Conservation (phyloP, 768 basidiomycete species). For the Gymnopilus junonius region DNA sequence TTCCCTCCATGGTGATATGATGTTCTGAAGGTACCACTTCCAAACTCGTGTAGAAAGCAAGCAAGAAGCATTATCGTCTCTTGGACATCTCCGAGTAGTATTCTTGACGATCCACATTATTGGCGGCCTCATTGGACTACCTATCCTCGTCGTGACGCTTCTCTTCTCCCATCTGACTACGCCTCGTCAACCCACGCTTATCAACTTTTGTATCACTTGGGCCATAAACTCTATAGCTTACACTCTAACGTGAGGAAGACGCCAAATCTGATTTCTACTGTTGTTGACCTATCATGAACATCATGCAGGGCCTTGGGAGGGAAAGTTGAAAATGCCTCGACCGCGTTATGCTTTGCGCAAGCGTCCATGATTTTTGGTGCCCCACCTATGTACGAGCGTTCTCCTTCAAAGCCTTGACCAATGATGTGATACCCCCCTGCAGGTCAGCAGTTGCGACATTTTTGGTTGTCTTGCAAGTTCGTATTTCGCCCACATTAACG, state of each 20-base stretch:
- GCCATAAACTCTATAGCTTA: conserved; percentile 57
- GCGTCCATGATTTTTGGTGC: conserved; percentile 57
- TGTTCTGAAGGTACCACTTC: neutral
- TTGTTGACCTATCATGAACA: neutral
- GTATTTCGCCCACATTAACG: neutral
- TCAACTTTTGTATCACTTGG: conserved; percentile 65
- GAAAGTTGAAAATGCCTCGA: conserved; percentile 24
- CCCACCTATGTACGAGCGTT: conserved; percentile 49
- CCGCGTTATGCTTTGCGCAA: conserved; percentile 50
- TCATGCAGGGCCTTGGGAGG: conserved; percentile 19
- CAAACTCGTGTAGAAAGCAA: neutral
- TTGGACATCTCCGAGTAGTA: conserved; percentile 34
- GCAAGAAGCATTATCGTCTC: conserved; percentile 17
- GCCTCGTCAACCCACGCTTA: conserved; percentile 51
- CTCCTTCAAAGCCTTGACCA: neutral
- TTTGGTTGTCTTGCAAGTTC: conserved; percentile 31
- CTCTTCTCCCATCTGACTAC: conserved; percentile 42
- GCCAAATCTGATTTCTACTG: neutral
- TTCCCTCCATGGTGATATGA: neutral
- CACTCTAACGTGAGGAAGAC: conserved; percentile 49
- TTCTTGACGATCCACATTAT: conserved; percentile 52
- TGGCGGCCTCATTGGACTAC: conserved; percentile 58
- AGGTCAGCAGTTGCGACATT: conserved; percentile 30
- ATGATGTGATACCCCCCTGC: neutral
- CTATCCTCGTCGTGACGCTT: conserved; percentile 50